Evolutionary conservation across 2,329 filamentous ascomycete species (phyloP), one percentile per base, ranked within the genome.

Genomic region (Chaetomium olivaceum): DNA sequence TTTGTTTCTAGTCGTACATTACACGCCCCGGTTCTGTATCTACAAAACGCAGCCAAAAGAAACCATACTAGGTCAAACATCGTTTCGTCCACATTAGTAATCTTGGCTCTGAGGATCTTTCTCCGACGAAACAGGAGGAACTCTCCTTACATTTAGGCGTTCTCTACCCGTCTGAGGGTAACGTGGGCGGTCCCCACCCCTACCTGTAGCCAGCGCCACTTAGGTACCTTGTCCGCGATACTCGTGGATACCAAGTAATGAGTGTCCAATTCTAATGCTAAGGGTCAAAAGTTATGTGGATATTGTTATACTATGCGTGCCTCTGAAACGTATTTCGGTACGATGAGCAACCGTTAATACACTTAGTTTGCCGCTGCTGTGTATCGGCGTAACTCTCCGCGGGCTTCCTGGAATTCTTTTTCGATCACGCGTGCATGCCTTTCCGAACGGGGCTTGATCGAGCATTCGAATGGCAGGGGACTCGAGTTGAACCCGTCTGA

Each of bases 401-500:
- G n/a, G 0, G 77, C 78, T 1, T 66, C 67, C 0, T 48, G 21
- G 6, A 69, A 71, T 48, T 81, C 78, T 2, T n/a, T 59, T 55
- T 76, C 69, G 11, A 81, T 71, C 0, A 80, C 70, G 2, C 73
- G 61, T 0, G 66, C 71, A 33, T 80, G 77, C 0, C 62, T 67
- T 0, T 61, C n/a, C 0, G 78, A 80, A 0, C 80, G 72, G 0
- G 77, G 74, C 9, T 69, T 71, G 3, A 81, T 80, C 0, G 74
- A 77, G 56, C 79, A 80, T 0, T 71, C 71, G n/a, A 81, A 81
- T 0, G 79, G 79, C 0, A 80, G 58, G 0, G 79, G 79, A 3
- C 72, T 77, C 0, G 78, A 80, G 67, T 81, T 81, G 65, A 81
- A 80, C 0, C 79, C 79, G 3, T 80, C 77, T 0, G 78, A 77